Evolutionary conservation across 2,329 filamentous ascomycete species (phyloP).

Genomic region (Emmonsiellopsis sp.): DNA sequence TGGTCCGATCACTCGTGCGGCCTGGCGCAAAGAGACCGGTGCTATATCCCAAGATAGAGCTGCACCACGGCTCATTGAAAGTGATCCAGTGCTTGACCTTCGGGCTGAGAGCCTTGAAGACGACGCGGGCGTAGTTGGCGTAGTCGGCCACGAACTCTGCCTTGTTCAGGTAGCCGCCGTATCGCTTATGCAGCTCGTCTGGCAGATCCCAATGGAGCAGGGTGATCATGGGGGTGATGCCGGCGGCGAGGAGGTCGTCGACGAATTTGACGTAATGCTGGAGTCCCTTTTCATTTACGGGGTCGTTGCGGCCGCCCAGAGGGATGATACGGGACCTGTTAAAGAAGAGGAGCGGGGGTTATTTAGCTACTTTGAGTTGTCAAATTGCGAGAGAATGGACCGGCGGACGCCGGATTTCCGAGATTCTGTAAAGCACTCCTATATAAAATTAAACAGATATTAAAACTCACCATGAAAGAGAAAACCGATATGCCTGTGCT

Average conservation of each 20-base stretch:
- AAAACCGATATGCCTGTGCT: constrained; percentile 72
- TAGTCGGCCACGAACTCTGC: constrained; percentile 76
- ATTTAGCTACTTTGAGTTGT: too few relatives aligned
- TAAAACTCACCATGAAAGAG: constrained; percentile 55
- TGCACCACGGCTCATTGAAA: constrained; percentile 86
- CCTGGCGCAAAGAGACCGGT: constrained; percentile 72
- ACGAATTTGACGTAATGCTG: constrained; percentile 72
- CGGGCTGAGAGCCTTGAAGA: constrained; percentile 63
- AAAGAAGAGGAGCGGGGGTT: not conserved
- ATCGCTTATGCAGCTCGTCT: constrained; percentile 66
- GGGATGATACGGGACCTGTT: constrained; percentile 65
- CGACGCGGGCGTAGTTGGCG: constrained; percentile 64
- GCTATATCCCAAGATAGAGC: constrained; percentile 69
- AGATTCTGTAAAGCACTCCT: not conserved
- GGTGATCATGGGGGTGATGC: constrained; percentile 73
- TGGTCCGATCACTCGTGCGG: constrained; percentile 65
- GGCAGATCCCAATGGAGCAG: constrained; percentile 86
- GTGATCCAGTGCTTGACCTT: constrained; percentile 85
- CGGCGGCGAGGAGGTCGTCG: constrained; percentile 65
- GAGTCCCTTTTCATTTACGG: constrained; percentile 68
- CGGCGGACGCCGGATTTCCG: too few relatives aligned
- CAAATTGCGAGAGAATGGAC: too few relatives aligned
- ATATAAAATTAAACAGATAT: not conserved
- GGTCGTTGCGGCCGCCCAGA: constrained; percentile 72
- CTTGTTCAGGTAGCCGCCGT: constrained; percentile 72